phyloP scores from a whole-genome alignment of 192 early-diverging fungal genomes.

The Linnemannia schmuckeri region DNA sequence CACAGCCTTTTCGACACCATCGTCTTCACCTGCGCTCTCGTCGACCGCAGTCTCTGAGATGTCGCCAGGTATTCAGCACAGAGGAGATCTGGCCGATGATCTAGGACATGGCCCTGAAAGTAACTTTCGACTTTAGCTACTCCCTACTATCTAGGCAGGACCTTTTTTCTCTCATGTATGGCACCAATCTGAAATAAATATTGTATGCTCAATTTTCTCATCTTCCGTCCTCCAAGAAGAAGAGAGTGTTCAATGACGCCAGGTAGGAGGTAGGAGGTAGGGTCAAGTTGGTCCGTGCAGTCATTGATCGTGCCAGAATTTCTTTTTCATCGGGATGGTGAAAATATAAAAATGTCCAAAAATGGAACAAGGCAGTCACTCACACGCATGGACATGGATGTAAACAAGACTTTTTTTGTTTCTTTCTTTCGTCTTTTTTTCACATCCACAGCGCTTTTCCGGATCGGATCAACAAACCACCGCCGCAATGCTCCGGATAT shows the following conservation, averaged over 20 bases:
- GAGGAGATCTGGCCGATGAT: neutral
- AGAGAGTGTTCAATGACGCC: neutral
- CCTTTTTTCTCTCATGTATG: neutral
- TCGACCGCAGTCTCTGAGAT: neutral
- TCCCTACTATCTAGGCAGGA: neutral
- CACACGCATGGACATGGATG: neutral
- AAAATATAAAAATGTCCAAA: neutral
- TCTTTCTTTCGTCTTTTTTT: neutral
- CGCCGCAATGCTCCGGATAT: neutral
- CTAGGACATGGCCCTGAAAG: conserved; percentile 24
- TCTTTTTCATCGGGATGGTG: neutral
- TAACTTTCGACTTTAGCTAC: conserved; percentile 15
- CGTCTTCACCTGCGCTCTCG: conserved; percentile 13
- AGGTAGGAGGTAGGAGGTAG: no score
- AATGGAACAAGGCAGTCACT: neutral
- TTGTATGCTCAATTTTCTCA: neutral
- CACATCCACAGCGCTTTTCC: neutral
- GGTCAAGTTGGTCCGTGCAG: neutral
- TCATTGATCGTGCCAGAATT: neutral
- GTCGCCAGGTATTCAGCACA: neutral
- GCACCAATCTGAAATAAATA: neutral
- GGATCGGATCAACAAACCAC: neutral
- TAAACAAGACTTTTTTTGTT: neutral
- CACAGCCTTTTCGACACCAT: conserved; percentile 15
- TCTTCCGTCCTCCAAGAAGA: no score